These are phyloP conservation scores for Macrotyloma uniflorum DNA, from an alignment of 306 rosid genomes.

Conservation along the genomic window DNA sequence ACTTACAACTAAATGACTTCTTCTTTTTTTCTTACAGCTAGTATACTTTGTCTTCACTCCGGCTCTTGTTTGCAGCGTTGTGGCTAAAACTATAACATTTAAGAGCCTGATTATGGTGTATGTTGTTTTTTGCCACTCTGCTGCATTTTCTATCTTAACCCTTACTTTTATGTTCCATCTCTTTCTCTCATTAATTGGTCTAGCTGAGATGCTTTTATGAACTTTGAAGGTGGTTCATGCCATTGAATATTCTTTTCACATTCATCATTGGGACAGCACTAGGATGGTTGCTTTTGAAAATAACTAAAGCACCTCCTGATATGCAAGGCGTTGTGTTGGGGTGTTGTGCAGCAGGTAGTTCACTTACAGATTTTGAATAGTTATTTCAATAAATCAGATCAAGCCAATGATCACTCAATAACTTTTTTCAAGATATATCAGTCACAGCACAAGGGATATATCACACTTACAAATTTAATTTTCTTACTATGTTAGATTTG, in stretches of 20 bases:
- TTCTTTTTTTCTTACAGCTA: constrained; percentile 20
- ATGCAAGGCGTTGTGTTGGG: constrained; percentile 45
- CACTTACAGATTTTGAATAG: background rate
- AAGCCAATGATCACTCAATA: background rate
- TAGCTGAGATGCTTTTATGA: background rate
- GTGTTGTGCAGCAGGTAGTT: constrained; percentile 45
- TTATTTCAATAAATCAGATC: background rate
- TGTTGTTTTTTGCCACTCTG: background rate
- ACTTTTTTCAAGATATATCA: background rate
- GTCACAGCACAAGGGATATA: too few relatives aligned
- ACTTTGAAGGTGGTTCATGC: constrained; percentile 48
- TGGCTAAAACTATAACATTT: constrained; percentile 21
- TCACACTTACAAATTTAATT: background rate
- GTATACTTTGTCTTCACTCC: constrained; percentile 39
- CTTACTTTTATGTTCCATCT: background rate
- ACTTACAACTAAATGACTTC: background rate
- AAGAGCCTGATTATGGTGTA: constrained; percentile 24
- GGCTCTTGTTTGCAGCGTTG: constrained; percentile 36
- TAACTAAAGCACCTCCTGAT: constrained; percentile 33
- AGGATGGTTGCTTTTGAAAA: constrained; percentile 38
- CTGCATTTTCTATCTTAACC: background rate
- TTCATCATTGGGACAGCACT: constrained; percentile 34
- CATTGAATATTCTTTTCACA: constrained; percentile 41
- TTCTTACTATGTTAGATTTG: background rate
- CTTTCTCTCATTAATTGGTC: background rate